phyloP scores from a whole-genome alignment of 768 basidiomycete genomes.

The Suillus fuscotomentosus region DNA sequence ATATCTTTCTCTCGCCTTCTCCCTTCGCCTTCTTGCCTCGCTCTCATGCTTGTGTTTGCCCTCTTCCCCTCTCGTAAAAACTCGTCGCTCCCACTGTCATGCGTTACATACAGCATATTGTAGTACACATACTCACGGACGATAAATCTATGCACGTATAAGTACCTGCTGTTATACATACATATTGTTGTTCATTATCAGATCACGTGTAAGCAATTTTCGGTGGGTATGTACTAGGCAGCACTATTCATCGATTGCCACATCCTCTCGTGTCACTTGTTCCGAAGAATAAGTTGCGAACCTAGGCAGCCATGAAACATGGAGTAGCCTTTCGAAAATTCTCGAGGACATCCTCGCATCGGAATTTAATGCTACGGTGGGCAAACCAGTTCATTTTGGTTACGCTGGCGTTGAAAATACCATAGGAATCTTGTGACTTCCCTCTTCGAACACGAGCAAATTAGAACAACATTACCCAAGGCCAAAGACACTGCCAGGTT shows the following conservation, averaged over 20 bases:
- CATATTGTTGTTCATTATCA: background rate
- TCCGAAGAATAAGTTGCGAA: background rate
- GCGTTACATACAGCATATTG: constrained; percentile 6
- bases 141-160: constrained; percentile 6
- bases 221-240: background rate
- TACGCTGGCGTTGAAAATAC: background rate
- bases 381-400: constrained; percentile 16
- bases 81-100: constrained; percentile 2
- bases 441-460: constrained; percentile 91
- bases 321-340: constrained; percentile 90
- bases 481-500: constrained; percentile 89
- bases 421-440: constrained; percentile 90
- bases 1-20: constrained; percentile 3
- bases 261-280: background rate
- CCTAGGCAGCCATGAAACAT: constrained; percentile 73
- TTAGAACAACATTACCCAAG: constrained; percentile 94
- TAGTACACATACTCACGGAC: constrained; percentile 7
- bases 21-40: constrained; percentile 11
- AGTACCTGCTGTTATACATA: constrained; percentile 3
- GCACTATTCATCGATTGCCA: background rate
- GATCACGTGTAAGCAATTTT: constrained; percentile 1
- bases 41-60: background rate
- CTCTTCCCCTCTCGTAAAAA: constrained; percentile 3
- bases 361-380: constrained; percentile 91
- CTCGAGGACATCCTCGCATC: constrained; percentile 87